A percentile compares a stretch with the other conserved stretches of the same genome.
Evolutionary conservation across 1,284 basidiomycete genomes (phyloP).

Genomic region (Singerocomus inundabilis): DNA sequence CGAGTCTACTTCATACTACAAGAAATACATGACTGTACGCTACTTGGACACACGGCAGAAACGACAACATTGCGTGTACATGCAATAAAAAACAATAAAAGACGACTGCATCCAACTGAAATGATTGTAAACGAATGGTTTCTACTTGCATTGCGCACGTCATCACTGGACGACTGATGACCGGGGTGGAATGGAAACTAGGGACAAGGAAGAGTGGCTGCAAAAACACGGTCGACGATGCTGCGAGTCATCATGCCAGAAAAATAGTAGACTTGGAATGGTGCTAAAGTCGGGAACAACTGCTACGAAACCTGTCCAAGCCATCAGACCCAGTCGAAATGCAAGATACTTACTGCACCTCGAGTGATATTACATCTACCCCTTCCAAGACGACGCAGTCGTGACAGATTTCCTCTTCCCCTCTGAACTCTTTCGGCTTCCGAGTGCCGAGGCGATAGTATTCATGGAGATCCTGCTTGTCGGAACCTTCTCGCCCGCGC

Average conservation of each 20-base stretch:
- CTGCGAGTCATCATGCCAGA: slow-evolving; percentile 7
- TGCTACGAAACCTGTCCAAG: slow-evolving; percentile 1
- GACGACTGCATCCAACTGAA: slow-evolving; percentile 16
- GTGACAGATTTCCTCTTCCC: slow-evolving; percentile 28
- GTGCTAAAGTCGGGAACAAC: too few species aligned
- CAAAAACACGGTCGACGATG: too few species aligned
- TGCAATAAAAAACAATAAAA: slow-evolving; percentile 17
- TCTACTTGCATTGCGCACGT: slow-evolving; percentile 7
- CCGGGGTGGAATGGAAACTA: slow-evolving; percentile 1
- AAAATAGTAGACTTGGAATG: slow-evolving; percentile 4
- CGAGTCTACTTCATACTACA: slow-evolving; percentile 15
- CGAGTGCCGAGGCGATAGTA: slow-evolving; percentile 27
- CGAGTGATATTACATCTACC: slow-evolving; percentile 8
- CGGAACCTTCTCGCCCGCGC: slow-evolving; percentile 28
- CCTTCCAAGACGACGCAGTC: slow-evolving; percentile 29
- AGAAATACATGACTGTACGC: slow-evolving; percentile 15
- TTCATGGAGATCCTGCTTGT: slow-evolving; percentile 32
- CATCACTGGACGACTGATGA: slow-evolving; percentile 1
- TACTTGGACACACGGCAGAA: slow-evolving; percentile 8
- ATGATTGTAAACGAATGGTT: slow-evolving; percentile 13
- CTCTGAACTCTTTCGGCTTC: slow-evolving; percentile 31
- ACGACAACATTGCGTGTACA: slow-evolving; percentile 19
- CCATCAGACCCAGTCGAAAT: slow-evolving; percentile 4
- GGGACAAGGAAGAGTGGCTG: slow-evolving; percentile 7
- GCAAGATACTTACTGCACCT: neutral